These are phyloP conservation scores for Lactarius sanguifluus DNA, from an alignment of 768 basidiomycete species.

Conservation along the genomic window DNA sequence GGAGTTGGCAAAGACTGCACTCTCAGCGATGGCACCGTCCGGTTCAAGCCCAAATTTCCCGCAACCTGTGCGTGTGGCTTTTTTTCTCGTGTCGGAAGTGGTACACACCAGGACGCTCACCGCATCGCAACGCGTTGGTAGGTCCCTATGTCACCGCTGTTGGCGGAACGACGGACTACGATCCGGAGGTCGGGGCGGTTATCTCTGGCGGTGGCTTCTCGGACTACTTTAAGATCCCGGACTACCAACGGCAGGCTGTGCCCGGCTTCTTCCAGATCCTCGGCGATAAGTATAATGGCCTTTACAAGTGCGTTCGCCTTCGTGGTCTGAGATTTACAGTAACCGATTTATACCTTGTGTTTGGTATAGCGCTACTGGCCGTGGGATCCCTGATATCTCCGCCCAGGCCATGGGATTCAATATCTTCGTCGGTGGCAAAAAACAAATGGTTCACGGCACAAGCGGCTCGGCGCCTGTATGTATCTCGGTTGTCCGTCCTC, in stretches of 20 bases:
- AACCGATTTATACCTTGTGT: neutral
- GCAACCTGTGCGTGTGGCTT: neutral
- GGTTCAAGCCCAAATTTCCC: neutral
- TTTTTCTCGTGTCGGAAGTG: no score
- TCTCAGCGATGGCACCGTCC: neutral
- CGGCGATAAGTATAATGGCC: neutral
- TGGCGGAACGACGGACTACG: no score
- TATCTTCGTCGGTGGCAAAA: neutral
- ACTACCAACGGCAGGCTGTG: neutral
- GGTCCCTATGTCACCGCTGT: neutral
- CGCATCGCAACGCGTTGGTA: neutral
- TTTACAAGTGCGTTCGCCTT: neutral
- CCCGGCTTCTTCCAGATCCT: neutral
- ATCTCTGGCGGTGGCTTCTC: no score
- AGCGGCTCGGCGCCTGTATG: neutral
- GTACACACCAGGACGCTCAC: neutral
- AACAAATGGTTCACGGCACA: neutral
- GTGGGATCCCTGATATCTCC: neutral
- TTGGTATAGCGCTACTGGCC: neutral
- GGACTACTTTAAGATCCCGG: no score
- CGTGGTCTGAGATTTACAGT: neutral
- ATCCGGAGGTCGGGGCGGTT: no score
- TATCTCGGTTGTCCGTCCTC: neutral
- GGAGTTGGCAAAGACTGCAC: neutral
- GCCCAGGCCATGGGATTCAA: neutral